Conservation (phyloP, 805 yeast genomes). For the Clavispora vitiphila region DNA sequence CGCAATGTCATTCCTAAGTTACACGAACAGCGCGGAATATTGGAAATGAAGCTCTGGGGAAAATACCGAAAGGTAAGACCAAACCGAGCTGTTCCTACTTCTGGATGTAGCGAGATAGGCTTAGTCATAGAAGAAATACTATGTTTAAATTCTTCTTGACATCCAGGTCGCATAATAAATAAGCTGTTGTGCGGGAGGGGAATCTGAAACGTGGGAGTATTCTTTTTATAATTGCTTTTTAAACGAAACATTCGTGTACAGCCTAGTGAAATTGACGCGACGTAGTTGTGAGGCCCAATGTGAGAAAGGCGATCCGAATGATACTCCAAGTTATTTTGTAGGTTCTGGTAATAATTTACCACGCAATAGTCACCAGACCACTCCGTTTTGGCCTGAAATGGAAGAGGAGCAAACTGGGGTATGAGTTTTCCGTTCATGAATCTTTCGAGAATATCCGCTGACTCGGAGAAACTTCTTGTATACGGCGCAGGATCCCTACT, state of each 20-base stretch:
- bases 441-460: slow-evolving; percentile 35
- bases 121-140: slow-evolving; percentile 45
- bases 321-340: slow-evolving; percentile 56
- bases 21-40: slow-evolving; percentile 47
- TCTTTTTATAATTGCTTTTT: slow-evolving; percentile 36
- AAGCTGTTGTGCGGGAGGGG: slow-evolving; percentile 70
- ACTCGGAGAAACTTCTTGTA: slow-evolving; percentile 35
- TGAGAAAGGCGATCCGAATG: slow-evolving; percentile 72
- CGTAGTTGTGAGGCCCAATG: slow-evolving; percentile 65
- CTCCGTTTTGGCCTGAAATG: slow-evolving; percentile 30
- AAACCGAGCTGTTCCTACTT: slow-evolving; percentile 48
- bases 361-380: slow-evolving; percentile 57
- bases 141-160: slow-evolving; percentile 74
- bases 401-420: slow-evolving; percentile 24
- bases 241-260: slow-evolving; percentile 64
- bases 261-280: slow-evolving; percentile 68
- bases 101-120: slow-evolving; percentile 40
- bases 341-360: slow-evolving; percentile 50
- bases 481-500: slow-evolving; percentile 24
- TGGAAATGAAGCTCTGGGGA: slow-evolving; percentile 29
- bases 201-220: slow-evolving; percentile 38
- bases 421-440: slow-evolving; percentile 32
- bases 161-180: slow-evolving; percentile 70
- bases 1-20: slow-evolving; percentile 48
- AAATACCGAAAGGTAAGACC: slow-evolving; percentile 64